These are phyloP conservation scores for Achaetomium macrosporum DNA, from an alignment of 2,329 filamentous ascomycete genomes.

Conservation along the genomic window DNA sequence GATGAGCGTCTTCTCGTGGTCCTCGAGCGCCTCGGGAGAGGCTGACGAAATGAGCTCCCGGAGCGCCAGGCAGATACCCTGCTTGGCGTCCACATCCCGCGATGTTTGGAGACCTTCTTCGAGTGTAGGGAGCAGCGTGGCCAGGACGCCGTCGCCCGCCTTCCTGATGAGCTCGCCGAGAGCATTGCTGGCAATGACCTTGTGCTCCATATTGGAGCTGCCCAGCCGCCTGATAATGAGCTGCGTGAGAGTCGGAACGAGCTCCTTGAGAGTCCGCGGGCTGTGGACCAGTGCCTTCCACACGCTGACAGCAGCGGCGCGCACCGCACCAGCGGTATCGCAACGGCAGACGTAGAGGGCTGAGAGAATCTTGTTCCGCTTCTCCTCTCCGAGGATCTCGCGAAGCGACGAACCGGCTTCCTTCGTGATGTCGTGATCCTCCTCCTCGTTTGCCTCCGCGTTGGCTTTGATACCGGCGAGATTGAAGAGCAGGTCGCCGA, in stretches of 20 bases:
- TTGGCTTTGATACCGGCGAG: slow-evolving; percentile 87
- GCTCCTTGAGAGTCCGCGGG: slow-evolving; percentile 86
- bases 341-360: slow-evolving; percentile 95
- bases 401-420: slow-evolving; percentile 91
- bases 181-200: slow-evolving; percentile 95
- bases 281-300: slow-evolving; percentile 97
- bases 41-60: slow-evolving; percentile 89
- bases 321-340: slow-evolving; percentile 89
- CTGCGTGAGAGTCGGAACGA: slow-evolving; percentile 90
- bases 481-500: slow-evolving; percentile 95
- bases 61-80: slow-evolving; percentile 95
- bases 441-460: slow-evolving; percentile 68
- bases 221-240: slow-evolving; percentile 90
- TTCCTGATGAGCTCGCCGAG: slow-evolving; percentile 95
- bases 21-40: slow-evolving; percentile 80
- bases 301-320: slow-evolving; percentile 81
- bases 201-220: slow-evolving; percentile 96
- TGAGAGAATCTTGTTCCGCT: slow-evolving; percentile 95
- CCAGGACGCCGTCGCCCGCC: slow-evolving; percentile 87
- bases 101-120: slow-evolving; percentile 86
- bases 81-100: slow-evolving; percentile 85
- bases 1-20: slow-evolving; percentile 91
- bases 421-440: slow-evolving; percentile 68
- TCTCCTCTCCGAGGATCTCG: slow-evolving; percentile 90
- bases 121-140: slow-evolving; percentile 81